Evolutionary conservation across 805 yeast genomes (phyloP).

Genomic region (Metschnikowia chrysomelidarum): DNA sequence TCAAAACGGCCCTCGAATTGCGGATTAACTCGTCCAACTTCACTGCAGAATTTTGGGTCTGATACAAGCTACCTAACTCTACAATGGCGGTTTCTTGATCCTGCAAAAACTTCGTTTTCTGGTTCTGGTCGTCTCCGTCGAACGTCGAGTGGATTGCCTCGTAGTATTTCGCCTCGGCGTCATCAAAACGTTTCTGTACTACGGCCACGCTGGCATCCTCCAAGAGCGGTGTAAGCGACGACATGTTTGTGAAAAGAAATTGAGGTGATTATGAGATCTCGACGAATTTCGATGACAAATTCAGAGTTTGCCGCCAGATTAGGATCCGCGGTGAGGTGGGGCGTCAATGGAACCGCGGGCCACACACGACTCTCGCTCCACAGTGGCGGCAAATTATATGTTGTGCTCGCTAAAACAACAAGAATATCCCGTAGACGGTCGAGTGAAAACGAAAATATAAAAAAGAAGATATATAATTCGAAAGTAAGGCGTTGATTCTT

Average conservation of each 20-base stretch:
- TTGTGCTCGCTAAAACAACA: no score
- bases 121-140: slow-evolving; percentile 21
- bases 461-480: no score
- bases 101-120: slow-evolving; percentile 28
- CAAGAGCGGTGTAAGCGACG: slow-evolving; percentile 22
- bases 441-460: no score
- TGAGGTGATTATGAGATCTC: no score
- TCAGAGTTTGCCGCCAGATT: no score
- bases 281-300: no score
- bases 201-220: slow-evolving; percentile 63
- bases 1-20: slow-evolving; percentile 67
- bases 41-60: slow-evolving; percentile 43
- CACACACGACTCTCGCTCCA: no score
- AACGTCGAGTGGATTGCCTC: slow-evolving; percentile 38
- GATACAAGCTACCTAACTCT: slow-evolving; percentile 75
- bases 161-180: slow-evolving; percentile 62
- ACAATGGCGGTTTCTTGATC: slow-evolving; percentile 65
- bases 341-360: no score
- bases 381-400: no score
- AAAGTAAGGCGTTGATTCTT: no score
- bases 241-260: slow-evolving; percentile 7
- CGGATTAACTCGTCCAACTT: slow-evolving; percentile 62
- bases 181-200: slow-evolving; percentile 43
- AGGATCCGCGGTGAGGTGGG: no score
- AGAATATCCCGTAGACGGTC: no score